Percentiles rank a stretch among this genome's conserved stretches.
Evolutionary conservation across 306 rosid species (phyloP).

Genomic region (Cucurbita maxima): DNA sequence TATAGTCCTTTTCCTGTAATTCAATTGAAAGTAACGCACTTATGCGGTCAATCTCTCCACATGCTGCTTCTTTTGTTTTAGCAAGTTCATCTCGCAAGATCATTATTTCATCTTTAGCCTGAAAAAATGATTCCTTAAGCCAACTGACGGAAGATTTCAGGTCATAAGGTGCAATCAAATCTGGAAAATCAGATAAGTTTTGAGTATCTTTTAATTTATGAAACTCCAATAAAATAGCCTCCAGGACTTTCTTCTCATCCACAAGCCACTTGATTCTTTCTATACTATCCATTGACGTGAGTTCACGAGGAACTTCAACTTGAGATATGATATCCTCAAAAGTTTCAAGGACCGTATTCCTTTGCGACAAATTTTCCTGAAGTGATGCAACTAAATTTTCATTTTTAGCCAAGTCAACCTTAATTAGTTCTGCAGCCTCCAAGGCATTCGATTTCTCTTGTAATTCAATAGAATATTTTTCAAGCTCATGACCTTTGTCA

Average conservation of each 20-base stretch:
- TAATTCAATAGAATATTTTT: conserved; percentile 43
- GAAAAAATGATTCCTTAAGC: conserved; percentile 49
- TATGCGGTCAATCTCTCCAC: conserved; percentile 33
- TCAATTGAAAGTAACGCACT: conserved; percentile 42
- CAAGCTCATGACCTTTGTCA: conserved; percentile 53
- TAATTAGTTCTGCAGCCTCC: conserved; percentile 55
- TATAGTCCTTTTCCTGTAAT: conserved; percentile 53
- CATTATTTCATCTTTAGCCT: conserved; percentile 26
- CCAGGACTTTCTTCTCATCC: conserved; percentile 45
- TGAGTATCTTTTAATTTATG: conserved; percentile 40
- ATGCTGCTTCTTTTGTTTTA: conserved; percentile 41
- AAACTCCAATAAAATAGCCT: conserved; percentile 40
- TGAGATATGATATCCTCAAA: conserved; percentile 49
- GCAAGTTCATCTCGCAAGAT: conserved; percentile 43
- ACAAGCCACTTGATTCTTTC: conserved; percentile 62
- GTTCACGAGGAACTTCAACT: conserved; percentile 28
- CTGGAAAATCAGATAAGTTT: conserved; percentile 45
- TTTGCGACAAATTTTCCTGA: conserved; percentile 40
- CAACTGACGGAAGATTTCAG: conserved; percentile 57
- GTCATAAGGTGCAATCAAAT: conserved; percentile 44
- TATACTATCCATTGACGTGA: conserved; percentile 33
- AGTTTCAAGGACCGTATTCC: conserved; percentile 29
- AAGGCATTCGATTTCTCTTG: conserved; percentile 63
- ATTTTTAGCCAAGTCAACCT: conserved; percentile 38
- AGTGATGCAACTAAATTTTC: conserved; percentile 50